These are phyloP conservation scores for Massarina eburnea DNA, from an alignment of 2,329 filamentous ascomycete species.

Conservation along the genomic window DNA sequence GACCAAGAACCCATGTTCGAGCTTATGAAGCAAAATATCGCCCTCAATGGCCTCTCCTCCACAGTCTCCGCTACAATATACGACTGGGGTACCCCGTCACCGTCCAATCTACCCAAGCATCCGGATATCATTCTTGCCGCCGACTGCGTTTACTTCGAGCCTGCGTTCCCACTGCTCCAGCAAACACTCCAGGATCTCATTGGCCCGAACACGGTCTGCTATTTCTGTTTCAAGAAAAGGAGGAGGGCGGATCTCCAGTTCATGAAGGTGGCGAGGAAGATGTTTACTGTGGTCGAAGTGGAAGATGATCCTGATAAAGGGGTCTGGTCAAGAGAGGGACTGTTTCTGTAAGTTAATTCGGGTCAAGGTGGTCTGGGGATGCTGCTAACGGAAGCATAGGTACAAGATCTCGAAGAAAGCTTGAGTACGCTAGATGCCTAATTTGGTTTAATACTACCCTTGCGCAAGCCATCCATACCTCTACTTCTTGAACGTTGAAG, in stretches of 20 bases:
- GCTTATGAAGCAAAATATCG: slow-evolving; percentile 84
- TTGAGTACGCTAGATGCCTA: no score
- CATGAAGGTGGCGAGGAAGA: slow-evolving; percentile 53
- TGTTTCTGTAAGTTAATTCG: slow-evolving; percentile 50
- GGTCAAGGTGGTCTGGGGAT: neutral
- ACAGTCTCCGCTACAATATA: slow-evolving; percentile 69
- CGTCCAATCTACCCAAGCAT: slow-evolving; percentile 50
- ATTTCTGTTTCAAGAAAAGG: slow-evolving; percentile 95
- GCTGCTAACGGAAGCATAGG: neutral
- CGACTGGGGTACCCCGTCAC: slow-evolving; percentile 67
- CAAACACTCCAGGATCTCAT: slow-evolving; percentile 75
- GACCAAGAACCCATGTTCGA: slow-evolving; percentile 84
- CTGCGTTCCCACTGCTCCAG: slow-evolving; percentile 85
- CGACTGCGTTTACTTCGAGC: slow-evolving; percentile 97
- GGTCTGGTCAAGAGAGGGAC: slow-evolving; percentile 50
- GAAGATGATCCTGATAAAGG: slow-evolving; percentile 52
- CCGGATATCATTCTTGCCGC: slow-evolving; percentile 88
- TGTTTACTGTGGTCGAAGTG: slow-evolving; percentile 51
- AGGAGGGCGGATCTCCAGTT: slow-evolving; percentile 66
- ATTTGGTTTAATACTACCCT: slow-evolving; percentile 1
- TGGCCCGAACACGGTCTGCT: slow-evolving; percentile 65
- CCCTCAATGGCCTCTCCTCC: slow-evolving; percentile 70
- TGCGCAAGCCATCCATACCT: no score
- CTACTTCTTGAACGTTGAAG: no score
- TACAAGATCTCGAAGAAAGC: neutral